Evolutionary conservation across 129 eudicot species (phyloP), one percentile per base, ranked within the genome.

Genomic region (Lonicera japonica): DNA sequence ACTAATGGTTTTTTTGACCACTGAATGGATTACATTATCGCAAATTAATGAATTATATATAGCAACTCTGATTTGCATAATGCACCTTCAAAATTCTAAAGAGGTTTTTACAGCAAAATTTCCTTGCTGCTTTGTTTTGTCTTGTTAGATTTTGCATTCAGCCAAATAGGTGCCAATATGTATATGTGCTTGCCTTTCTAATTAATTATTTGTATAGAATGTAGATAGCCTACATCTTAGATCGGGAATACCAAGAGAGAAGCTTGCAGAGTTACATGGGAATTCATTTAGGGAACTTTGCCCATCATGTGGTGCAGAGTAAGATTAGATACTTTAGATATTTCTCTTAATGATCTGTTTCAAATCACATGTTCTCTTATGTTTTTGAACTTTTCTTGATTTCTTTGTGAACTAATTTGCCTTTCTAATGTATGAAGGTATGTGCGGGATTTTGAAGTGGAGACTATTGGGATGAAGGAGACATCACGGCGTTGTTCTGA

Each of bases 201-300:
- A 43, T 4, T 43, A 43, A n/a, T 68, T 29, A 14, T 21, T 63
- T 73, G 13, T 60, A 56, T 77, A 88, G 96, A 89, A 89, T 63
- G 87, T 89, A 69, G 97, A 89, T 71, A 83, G 95, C 71, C 90
- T 89, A 60, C 97, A 89, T 75, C 86, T 89, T 29, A 90, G 97
- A 57, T 89, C 97, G 46, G 97, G 97, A 64, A 79, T 89, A 53
- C 82, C 95, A 20, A 85, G 95, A 77, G 76, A 85, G 39, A 89
- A 80, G 58, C 90, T 89, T 58, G 65, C 97, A 22, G 97, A 89
- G 72, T 52, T 89, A 76, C 92, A 89, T 78, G 97, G 97, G 65
- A 83, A 89, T 71, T 86, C 95, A 53, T 89, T 89, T 76, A 83
- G 77, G 83, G 97, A 89, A 66, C 66, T 68, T 65, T 89, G 97